Evolutionary conservation across 208 protist genomes (phyloP), one percentile per base, ranked within the genome.

Genomic region (Leishmania mexicana): DNA sequence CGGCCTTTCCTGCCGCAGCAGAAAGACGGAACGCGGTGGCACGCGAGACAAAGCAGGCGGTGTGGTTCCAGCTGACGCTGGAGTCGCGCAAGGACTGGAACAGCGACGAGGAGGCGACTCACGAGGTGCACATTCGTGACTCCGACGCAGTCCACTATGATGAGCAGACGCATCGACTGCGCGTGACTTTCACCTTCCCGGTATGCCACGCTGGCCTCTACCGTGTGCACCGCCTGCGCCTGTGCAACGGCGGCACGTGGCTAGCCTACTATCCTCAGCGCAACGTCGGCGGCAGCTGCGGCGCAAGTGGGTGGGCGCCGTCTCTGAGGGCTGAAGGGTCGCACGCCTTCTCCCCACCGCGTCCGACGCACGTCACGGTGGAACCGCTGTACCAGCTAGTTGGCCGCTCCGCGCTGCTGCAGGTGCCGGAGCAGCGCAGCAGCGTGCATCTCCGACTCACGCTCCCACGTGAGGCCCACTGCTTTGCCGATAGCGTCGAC

Each of bases 61-160:
- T 78, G 42, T 31, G 80, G 42, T 75, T 91, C 7, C 80, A 84
- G 35, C 87, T 88, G 28, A 88, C 86, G 51, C 86, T 96, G 15
- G 90, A 89, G 74, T 96, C 93, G n/a, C 90, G 88, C 40, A 94
- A 93, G 47, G 87, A 95, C 65, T 96, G 93, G 93, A 17, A 17
- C 7, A 86, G 93, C 65, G 42, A 76, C 11, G 73, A 80, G n/a
- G 93, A 96, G 85, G 35, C 82, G 0, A 91, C 84, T n/a, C 93
- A 96, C 78, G 84, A 95, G 38, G 85, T 96, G 65, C 71, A 84
- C 11, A 81, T 93, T 15, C 40, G 73, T n/a, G 75, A 80, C 73
- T 70, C 74, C 31, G 76, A 79, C 19, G 65, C 62, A 2, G 79
- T 80, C 60, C 57, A 49, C 45, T 92, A 91, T 86, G 76, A 93